Conservation (phyloP, 108 stramenopile genomes). For the Fragilariopsis cylindrus region DNA sequence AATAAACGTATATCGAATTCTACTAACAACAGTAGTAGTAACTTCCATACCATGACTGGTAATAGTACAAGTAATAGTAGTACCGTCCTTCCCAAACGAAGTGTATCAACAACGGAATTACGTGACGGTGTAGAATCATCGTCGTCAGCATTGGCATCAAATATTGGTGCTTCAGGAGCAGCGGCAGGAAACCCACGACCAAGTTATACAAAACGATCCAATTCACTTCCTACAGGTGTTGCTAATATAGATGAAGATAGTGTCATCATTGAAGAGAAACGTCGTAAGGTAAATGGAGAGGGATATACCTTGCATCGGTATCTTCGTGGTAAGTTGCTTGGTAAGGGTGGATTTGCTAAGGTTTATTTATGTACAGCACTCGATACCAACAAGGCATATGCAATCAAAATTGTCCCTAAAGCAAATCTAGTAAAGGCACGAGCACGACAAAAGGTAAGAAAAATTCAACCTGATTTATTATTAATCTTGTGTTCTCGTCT, state of each 20-base stretch:
- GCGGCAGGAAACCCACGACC: neutral
- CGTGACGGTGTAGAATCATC: slow-evolving; percentile 1
- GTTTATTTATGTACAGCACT: slow-evolving; percentile 85
- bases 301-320: slow-evolving; percentile 86
- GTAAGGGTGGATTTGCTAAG: slow-evolving; percentile 95
- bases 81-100: neutral
- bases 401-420: slow-evolving; percentile 93
- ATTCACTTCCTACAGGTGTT: neutral
- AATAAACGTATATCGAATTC: slow-evolving; percentile 35
- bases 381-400: slow-evolving; percentile 82
- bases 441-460: slow-evolving; percentile 88
- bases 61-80: neutral
- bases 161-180: neutral
- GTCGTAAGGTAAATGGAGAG: slow-evolving; percentile 72
- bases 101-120: neutral
- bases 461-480: neutral
- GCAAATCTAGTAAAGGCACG: slow-evolving; percentile 87
- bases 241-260: slow-evolving; percentile 27
- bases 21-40: slow-evolving; percentile 4
- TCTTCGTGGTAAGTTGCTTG: slow-evolving; percentile 76
- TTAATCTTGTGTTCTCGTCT: no score
- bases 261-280: slow-evolving; percentile 72
- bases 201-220: slow-evolving; percentile 12
- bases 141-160: slow-evolving; percentile 21
- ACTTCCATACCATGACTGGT: neutral